Conservation (phyloP, 2,329 filamentous ascomycete genomes). For the Aquanectria penicillioides region DNA sequence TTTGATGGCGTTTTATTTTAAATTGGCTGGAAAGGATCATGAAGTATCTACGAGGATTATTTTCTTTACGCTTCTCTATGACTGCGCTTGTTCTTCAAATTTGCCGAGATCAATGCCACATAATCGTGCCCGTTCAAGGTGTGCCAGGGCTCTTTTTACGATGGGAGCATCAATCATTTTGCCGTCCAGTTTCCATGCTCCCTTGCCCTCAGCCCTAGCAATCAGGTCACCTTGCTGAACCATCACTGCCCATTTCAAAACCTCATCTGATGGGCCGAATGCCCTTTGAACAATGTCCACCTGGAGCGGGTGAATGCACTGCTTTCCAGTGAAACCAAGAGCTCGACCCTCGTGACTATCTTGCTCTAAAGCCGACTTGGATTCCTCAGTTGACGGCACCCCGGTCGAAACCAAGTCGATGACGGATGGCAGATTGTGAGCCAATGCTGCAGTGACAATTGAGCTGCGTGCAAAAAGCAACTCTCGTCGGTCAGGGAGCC, state of each 20-base stretch:
- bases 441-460: neutral
- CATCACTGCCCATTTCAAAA: neutral
- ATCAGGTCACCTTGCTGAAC: slow-evolving; percentile 2
- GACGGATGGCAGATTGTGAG: neutral
- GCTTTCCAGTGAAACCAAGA: slow-evolving; percentile 22
- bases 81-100: neutral
- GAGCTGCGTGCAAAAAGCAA: slow-evolving; percentile 7
- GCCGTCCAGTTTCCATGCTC: slow-evolving; percentile 21
- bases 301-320: slow-evolving; percentile 20
- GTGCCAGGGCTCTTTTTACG: slow-evolving; percentile 1
- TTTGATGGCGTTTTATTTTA: too few species aligned
- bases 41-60: too few species aligned
- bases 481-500: slow-evolving; percentile 5
- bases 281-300: slow-evolving; percentile 11
- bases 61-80: too few species aligned
- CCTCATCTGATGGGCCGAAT: slow-evolving; percentile 4
- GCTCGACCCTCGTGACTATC: slow-evolving; percentile 8
- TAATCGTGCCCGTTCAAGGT: slow-evolving; percentile 3
- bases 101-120: slow-evolving; percentile 11
- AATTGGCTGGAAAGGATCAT: too few species aligned
- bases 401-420: slow-evolving; percentile 4
- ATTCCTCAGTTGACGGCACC: neutral
- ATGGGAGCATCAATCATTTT: slow-evolving; percentile 19
- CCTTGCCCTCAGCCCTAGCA: neutral
- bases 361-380: neutral